A percentile compares a stretch with the other conserved stretches of the same genome.
Conservation (phyloP, 768 basidiomycete species). For the Kwoniella mangroviensis region DNA sequence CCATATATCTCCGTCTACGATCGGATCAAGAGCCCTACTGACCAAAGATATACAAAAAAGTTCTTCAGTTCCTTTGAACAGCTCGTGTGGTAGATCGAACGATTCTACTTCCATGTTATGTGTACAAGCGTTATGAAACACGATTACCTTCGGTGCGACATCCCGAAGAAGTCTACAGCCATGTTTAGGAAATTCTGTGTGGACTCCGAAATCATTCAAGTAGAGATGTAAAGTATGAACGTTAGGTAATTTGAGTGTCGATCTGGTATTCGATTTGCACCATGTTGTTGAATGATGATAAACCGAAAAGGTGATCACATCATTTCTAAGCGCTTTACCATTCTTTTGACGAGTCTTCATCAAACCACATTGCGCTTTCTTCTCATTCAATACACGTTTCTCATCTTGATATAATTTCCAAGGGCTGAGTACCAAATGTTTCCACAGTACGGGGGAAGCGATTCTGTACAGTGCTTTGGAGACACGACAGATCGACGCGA, state of each 20-base stretch:
- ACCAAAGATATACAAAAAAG: too few species aligned
- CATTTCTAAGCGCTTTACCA: neutral
- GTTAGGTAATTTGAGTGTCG: neutral
- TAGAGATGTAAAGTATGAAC: neutral
- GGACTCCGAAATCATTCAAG: neutral
- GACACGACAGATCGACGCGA: neutral
- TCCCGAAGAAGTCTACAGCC: too few species aligned
- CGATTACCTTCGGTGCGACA: too few species aligned
- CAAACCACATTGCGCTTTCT: neutral
- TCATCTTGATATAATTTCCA: neutral
- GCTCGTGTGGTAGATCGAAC: too few species aligned
- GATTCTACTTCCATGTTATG: too few species aligned
- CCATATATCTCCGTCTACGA: too few species aligned
- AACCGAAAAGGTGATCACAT: neutral
- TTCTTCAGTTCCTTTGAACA: too few species aligned
- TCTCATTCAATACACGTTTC: neutral
- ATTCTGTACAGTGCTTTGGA: neutral
- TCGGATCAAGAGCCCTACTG: too few species aligned
- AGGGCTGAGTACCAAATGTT: neutral
- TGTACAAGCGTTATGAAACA: too few species aligned
- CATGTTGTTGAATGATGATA: neutral
- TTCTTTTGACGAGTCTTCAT: conserved; percentile 12
- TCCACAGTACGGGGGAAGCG: neutral
- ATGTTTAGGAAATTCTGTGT: neutral
- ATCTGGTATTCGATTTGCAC: neutral